phyloP scores from a whole-genome alignment of 108 stramenopile species.

The Poteriospumella lacustris region DNA sequence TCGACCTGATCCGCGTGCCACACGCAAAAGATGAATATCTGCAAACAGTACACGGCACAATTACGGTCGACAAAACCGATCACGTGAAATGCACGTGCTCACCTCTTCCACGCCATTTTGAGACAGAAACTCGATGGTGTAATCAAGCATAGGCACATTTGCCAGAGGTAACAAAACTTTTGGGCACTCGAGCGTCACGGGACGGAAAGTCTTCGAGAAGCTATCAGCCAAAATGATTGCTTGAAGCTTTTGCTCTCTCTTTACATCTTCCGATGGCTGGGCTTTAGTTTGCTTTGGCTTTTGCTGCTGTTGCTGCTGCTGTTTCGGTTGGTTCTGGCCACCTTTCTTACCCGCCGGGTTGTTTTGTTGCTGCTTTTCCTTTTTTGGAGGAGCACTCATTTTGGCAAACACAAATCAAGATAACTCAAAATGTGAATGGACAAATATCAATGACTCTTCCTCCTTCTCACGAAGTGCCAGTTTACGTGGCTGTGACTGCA shows the following conservation, averaged over 20 bases:
- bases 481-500: too few relatives aligned
- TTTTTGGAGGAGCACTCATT: too few relatives aligned
- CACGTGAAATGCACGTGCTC: slow-evolving; percentile 32
- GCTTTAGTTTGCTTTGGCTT: neutral
- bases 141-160: slow-evolving; percentile 84
- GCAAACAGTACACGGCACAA: neutral
- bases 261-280: slow-evolving; percentile 2
- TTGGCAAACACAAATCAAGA: too few relatives aligned
- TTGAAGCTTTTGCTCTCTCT: slow-evolving; percentile 58
- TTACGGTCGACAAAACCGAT: slow-evolving; percentile 24
- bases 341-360: too few relatives aligned
- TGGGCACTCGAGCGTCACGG: slow-evolving; percentile 57
- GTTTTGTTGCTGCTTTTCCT: too few relatives aligned
- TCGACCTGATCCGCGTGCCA: slow-evolving; percentile 46
- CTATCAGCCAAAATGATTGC: slow-evolving; percentile 82
- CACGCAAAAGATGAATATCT: slow-evolving; percentile 60
- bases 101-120: slow-evolving; percentile 71
- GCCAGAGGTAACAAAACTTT: slow-evolving; percentile 84
- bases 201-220: slow-evolving; percentile 72
- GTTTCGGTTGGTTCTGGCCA: neutral
- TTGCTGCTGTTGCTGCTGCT: neutral
- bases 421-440: too few relatives aligned
- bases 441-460: too few relatives aligned
- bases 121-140: slow-evolving; percentile 83
- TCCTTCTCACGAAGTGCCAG: too few relatives aligned